These are phyloP conservation scores for Alternaria sp. DNA, from an alignment of 2,329 filamentous ascomycete species.

Conservation along the genomic window DNA sequence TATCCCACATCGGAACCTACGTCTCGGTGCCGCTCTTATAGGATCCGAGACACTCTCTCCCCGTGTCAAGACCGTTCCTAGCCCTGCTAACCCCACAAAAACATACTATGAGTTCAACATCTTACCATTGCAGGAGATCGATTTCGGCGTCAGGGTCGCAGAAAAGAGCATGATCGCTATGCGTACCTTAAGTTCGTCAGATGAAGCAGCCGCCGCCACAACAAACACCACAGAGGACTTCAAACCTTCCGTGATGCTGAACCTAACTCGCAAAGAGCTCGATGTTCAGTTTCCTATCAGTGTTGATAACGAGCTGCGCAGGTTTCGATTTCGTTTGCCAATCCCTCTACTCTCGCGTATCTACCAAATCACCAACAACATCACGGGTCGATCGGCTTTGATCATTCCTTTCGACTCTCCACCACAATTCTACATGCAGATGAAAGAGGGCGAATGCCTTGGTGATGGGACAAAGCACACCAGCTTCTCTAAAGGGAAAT, in stretches of 20 bases:
- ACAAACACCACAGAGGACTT: too few relatives aligned
- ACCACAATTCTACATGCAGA: conserved; percentile 56
- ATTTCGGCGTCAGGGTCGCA: conserved; percentile 69
- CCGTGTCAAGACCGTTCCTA: conserved; percentile 22
- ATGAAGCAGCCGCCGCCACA: conserved; percentile 2
- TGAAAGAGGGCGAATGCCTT: conserved; percentile 18
- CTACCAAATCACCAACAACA: conserved; percentile 35
- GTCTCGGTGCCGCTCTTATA: conserved; percentile 12
- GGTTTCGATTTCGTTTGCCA: conserved; percentile 57
- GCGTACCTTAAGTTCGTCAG: conserved; percentile 54
- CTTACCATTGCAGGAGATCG: conserved; percentile 56
- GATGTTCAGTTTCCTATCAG: conserved; percentile 56
- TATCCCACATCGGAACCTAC: conserved; percentile 18
- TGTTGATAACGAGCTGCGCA: conserved; percentile 21
- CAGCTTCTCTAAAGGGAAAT: conserved; percentile 33
- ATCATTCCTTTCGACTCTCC: conserved; percentile 50
- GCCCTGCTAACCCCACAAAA: conserved; percentile 34
- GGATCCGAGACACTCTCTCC: conserved; percentile 13
- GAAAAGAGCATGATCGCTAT: conserved; percentile 68
- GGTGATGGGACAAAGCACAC: conserved; percentile 16
- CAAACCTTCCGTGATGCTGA: conserved; percentile 45
- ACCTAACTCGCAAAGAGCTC: conserved; percentile 57
- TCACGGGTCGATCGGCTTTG: conserved; percentile 21
- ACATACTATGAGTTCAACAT: conserved; percentile 38
- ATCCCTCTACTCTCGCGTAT: conserved; percentile 57